Evolutionary conservation across 2,329 filamentous ascomycete genomes (phyloP), one percentile per base, ranked within the genome.

Genomic region (Pseudogymnoascus sp.): DNA sequence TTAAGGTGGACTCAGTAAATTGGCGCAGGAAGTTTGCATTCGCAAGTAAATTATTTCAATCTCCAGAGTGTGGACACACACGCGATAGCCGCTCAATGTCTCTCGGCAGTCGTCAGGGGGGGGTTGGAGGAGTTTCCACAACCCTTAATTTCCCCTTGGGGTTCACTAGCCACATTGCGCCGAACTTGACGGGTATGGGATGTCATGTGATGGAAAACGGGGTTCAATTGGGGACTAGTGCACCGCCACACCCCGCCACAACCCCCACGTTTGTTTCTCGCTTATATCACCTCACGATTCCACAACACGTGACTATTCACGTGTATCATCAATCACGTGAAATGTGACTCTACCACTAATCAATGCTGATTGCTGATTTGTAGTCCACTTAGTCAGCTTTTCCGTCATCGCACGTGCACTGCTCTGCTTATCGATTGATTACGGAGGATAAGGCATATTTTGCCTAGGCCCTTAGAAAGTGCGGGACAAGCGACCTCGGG

Each of bases 401-500:
- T 25, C 8, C 11, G 8, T 34, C 49, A 25, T 34, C 18, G 49
- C 49, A 56, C 49, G 49, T 34, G 49, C 25, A 34, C 49, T 9
- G 2, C 25, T 18, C 49, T 56, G 49, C 49, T 56, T 56, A 56
- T 56, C 49, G 46, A 56, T 56, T 56, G 49, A 56, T 56, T 56
- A 56, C 49, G n/a, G 28, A 34, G 46, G 49, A 56, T 56, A 56
- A 56, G 49, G 25, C 49, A 53, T 25, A 34, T 9, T 56, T 56
- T 56, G 49, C 49, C 49, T 56, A 56, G 49, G 49, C 49, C 46
- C 25, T 56, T 56, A 56, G 49, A 56, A 56, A 56, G 49, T 56
- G 59, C 34, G 59, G 59, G 59, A 60, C 59, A 60, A 60, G 59
- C 59, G 59, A 60, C 59, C 59, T 60, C 59, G 59, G 59, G 34